Evolutionary conservation across 2,329 filamentous ascomycete genomes (phyloP).

Genomic region (Fusarium floridanum): DNA sequence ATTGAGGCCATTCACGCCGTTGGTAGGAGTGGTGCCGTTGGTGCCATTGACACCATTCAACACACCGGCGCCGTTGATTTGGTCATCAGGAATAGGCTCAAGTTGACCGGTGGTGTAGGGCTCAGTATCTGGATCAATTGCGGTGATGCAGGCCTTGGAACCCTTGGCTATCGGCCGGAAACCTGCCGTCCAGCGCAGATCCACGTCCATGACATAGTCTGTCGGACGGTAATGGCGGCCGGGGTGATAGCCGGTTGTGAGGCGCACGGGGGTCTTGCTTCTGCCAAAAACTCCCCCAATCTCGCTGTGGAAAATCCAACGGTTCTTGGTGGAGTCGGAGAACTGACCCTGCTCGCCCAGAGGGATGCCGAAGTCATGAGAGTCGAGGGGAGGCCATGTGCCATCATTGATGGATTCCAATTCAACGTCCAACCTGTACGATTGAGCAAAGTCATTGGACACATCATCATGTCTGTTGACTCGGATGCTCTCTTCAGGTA

Average conservation of each 20-base stretch:
- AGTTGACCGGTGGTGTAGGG: slow-evolving; percentile 41
- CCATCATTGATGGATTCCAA: slow-evolving; percentile 63
- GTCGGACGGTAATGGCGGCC: slow-evolving; percentile 50
- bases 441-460: slow-evolving; percentile 62
- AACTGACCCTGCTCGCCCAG: slow-evolving; percentile 32
- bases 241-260: slow-evolving; percentile 45
- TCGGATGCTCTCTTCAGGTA: slow-evolving; percentile 65
- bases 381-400: slow-evolving; percentile 66
- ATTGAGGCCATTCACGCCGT: slow-evolving; percentile 1
- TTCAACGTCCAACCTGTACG: slow-evolving; percentile 65
- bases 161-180: slow-evolving; percentile 56
- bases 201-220: slow-evolving; percentile 63
- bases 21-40: slow-evolving; percentile 12
- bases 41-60: slow-evolving; percentile 25
- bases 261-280: slow-evolving; percentile 52
- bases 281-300: slow-evolving; percentile 58
- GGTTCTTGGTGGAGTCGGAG: slow-evolving; percentile 38
- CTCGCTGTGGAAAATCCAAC: slow-evolving; percentile 58
- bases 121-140: slow-evolving; percentile 53
- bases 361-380: slow-evolving; percentile 50
- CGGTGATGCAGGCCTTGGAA: slow-evolving; percentile 60
- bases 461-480: slow-evolving; percentile 62
- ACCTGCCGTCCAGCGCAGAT: slow-evolving; percentile 61
- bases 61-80: slow-evolving; percentile 28
- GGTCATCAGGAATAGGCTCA: slow-evolving; percentile 38